A percentile compares a stretch with the other conserved stretches of the same genome.
phyloP scores from a whole-genome alignment of 805 yeast species.

The Vanderwaltozyma tropicalis region DNA sequence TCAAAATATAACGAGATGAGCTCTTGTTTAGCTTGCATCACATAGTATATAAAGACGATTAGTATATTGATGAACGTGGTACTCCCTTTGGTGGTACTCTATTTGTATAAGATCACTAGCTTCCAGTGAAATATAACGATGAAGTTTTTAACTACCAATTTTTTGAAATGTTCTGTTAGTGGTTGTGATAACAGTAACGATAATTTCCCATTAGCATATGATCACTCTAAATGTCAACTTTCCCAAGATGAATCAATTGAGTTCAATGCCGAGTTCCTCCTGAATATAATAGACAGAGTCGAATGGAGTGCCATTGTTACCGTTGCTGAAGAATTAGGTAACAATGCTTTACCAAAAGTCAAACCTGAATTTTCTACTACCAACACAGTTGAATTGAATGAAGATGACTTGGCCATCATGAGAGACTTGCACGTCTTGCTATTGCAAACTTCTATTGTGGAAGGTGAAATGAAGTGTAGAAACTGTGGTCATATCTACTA shows the following conservation, averaged over 20 bases:
- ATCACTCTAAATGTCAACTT: conserved; percentile 47
- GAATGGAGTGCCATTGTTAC: conserved; percentile 78
- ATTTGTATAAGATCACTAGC: no score
- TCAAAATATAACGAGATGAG: no score
- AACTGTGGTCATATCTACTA: conserved; percentile 81
- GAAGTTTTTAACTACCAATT: conserved; percentile 94
- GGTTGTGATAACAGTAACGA: conserved; percentile 63
- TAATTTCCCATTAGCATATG: conserved; percentile 71
- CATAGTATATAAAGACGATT: no score
- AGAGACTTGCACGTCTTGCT: conserved; percentile 68
- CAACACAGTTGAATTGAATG: conserved; percentile 29
- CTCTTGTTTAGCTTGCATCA: no score
- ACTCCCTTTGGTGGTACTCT: no score
- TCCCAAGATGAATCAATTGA: conserved; percentile 67
- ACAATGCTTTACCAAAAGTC: conserved; percentile 44
- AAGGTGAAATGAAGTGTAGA: conserved; percentile 82
- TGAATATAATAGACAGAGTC: conserved; percentile 65
- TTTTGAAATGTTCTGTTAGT: conserved; percentile 86
- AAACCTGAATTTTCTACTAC: conserved; percentile 42
- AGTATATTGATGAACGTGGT: no score
- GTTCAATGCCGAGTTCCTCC: conserved; percentile 69
- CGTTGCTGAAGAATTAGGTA: conserved; percentile 71
- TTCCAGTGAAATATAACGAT: no score
- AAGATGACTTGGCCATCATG: conserved; percentile 38
- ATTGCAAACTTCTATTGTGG: conserved; percentile 74